Conservation (phyloP, 2,329 filamentous ascomycete genomes). For the Esteya vermicola region DNA sequence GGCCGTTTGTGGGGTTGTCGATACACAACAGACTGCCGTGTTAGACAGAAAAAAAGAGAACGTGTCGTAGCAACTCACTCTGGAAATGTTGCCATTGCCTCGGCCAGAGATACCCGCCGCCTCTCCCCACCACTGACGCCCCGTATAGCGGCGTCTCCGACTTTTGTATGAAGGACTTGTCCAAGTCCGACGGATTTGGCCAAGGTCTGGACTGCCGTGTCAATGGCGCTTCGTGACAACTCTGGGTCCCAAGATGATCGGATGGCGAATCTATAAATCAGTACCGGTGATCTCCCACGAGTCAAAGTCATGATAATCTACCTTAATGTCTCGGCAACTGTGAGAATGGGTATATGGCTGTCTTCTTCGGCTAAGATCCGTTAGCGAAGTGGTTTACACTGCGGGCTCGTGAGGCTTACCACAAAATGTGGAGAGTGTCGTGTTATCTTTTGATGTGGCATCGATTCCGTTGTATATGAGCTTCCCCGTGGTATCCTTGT, state of each 20-base stretch:
- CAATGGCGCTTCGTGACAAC: background rate
- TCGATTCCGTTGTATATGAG: slow-evolving; percentile 41
- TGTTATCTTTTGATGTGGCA: slow-evolving; percentile 40
- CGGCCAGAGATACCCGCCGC: slow-evolving; percentile 63
- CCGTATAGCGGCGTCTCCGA: slow-evolving; percentile 52
- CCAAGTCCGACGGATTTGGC: background rate
- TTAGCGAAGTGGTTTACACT: no score
- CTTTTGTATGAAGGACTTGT: slow-evolving; percentile 51
- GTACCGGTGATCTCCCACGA: no score
- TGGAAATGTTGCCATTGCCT: slow-evolving; percentile 39
- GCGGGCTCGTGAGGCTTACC: no score
- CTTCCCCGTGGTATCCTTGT: slow-evolving; percentile 48
- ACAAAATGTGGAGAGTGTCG: slow-evolving; percentile 33
- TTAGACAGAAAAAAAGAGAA: background rate
- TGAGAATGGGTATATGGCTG: background rate
- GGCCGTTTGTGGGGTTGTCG: slow-evolving; percentile 53
- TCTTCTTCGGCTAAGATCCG: slow-evolving; percentile 1
- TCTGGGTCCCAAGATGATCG: background rate
- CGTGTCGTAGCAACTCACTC: background rate
- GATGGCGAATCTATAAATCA: background rate
- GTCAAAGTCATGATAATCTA: background rate
- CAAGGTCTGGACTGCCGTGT: slow-evolving; percentile 19
- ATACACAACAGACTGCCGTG: slow-evolving; percentile 51
- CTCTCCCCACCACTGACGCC: slow-evolving; percentile 47
- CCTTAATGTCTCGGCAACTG: background rate